phyloP scores from a whole-genome alignment of 2,329 filamentous ascomycete genomes.

The Microthyrium microscopicum region DNA sequence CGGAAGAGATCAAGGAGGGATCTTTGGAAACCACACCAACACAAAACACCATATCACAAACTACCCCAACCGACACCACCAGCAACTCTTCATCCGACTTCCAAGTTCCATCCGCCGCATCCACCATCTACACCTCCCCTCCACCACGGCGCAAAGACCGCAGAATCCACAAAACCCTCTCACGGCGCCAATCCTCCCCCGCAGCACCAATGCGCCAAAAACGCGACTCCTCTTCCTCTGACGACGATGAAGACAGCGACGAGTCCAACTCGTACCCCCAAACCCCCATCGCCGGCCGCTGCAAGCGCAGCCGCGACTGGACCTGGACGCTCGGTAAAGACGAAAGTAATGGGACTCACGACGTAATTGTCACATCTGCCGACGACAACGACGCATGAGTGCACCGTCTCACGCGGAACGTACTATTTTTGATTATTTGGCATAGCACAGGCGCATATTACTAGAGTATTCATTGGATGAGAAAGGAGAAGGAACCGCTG shows the following conservation, averaged over 20 bases:
- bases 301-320: conserved; percentile 38
- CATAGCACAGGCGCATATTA: no score
- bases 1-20: conserved; percentile 14
- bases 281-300: conserved; percentile 35
- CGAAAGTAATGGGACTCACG: not conserved
- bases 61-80: conserved; percentile 11
- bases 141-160: conserved; percentile 7
- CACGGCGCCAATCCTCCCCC: not conserved
- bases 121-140: conserved; percentile 11
- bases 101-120: conserved; percentile 10
- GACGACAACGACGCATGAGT: no score
- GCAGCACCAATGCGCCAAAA: conserved; percentile 21
- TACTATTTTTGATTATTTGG: no score
- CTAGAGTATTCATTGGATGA: no score
- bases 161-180: conserved; percentile 3
- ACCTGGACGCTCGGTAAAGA: conserved; percentile 34
- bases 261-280: conserved; percentile 33
- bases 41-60: not conserved
- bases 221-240: conserved; percentile 29
- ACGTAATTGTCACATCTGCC: no score
- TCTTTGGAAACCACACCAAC: not conserved
- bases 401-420: no score
- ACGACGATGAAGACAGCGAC: conserved; percentile 23
- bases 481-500: no score
- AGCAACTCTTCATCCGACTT: conserved; percentile 1